phyloP scores from a whole-genome alignment of 164 flowering plant species.

The Nelumbo lutea region DNA sequence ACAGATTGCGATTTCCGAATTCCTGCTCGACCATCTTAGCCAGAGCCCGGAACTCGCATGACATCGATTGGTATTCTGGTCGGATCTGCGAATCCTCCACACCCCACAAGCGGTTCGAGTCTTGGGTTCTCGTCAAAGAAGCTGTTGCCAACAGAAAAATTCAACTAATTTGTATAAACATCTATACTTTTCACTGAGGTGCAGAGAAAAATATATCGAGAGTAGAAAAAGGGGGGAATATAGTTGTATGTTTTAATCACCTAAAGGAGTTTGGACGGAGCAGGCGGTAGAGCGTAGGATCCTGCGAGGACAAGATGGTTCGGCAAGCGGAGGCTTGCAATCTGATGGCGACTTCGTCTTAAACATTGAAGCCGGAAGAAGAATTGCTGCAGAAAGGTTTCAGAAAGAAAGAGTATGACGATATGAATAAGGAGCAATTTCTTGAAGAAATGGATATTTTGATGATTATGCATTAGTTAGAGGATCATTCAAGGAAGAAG shows the following conservation, averaged over 20 bases:
- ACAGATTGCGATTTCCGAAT: slow-evolving; percentile 24
- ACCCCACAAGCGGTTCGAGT: slow-evolving; percentile 16
- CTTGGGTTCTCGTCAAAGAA: slow-evolving; percentile 37
- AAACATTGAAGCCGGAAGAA: slow-evolving; percentile 20
- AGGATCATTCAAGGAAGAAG: neutral
- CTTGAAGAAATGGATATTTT: too few relatives aligned
- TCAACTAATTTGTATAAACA: neutral
- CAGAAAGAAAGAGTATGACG: neutral
- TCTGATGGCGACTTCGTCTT: slow-evolving; percentile 36
- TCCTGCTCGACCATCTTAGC: slow-evolving; percentile 58
- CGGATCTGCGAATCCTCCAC: slow-evolving; percentile 33
- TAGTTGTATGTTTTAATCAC: slow-evolving; percentile 18
- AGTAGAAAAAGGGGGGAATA: neutral
- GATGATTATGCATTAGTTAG: neutral
- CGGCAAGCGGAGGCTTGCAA: slow-evolving; percentile 65
- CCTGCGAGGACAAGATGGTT: slow-evolving; percentile 58
- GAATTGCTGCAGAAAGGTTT: slow-evolving; percentile 4
- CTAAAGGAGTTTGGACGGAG: slow-evolving; percentile 44
- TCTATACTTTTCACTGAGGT: too few relatives aligned
- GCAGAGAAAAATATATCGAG: neutral
- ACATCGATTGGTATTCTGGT: slow-evolving; percentile 53
- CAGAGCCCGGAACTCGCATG: slow-evolving; percentile 54
- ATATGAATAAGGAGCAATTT: neutral
- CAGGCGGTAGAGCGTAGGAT: slow-evolving; percentile 34
- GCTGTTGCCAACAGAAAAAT: neutral